These are phyloP conservation scores for Blakeslea trispora DNA, from an alignment of 371 early-diverging fungal species.

Conservation along the genomic window DNA sequence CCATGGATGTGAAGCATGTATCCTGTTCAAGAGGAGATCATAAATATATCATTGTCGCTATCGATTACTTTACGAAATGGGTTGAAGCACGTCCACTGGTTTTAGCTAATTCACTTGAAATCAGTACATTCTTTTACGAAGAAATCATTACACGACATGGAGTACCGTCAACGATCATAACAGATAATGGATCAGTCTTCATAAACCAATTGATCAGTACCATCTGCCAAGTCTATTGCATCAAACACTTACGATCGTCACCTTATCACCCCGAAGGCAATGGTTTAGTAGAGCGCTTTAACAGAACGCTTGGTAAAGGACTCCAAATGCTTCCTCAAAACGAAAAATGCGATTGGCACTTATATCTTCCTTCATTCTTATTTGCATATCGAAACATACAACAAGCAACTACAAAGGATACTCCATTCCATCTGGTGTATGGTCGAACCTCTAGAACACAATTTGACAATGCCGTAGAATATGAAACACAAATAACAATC, in stretches of 20 bases:
- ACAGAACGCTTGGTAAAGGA: not conserved
- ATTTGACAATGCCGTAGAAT: too few species aligned
- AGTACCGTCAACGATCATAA: not conserved
- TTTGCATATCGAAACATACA: constrained; percentile 1
- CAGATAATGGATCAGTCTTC: not conserved
- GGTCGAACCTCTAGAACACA: constrained; percentile 1
- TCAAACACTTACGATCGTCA: not conserved
- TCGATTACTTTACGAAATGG: constrained; percentile 20
- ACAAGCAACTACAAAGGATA: constrained; percentile 6
- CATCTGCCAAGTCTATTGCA: too few species aligned
- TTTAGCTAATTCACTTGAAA: not conserved
- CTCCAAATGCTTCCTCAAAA: not conserved
- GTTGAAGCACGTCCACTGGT: constrained; percentile 5
- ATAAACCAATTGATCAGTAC: not conserved
- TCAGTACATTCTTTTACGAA: not conserved
- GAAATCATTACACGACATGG: constrained; percentile 5
- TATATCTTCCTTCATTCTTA: not conserved
- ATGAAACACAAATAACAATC: too few species aligned
- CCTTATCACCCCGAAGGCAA: constrained; percentile 1
- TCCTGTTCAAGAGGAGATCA: constrained; percentile 3
- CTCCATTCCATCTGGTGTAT: constrained; percentile 3
- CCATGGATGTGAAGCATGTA: constrained; percentile 8
- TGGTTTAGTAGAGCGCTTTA: not conserved
- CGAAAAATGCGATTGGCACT: constrained; percentile 1
- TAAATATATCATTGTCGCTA: constrained; percentile 22